Conservation (phyloP, 2,329 filamentous ascomycete genomes). For the Neobulgaria alba region DNA sequence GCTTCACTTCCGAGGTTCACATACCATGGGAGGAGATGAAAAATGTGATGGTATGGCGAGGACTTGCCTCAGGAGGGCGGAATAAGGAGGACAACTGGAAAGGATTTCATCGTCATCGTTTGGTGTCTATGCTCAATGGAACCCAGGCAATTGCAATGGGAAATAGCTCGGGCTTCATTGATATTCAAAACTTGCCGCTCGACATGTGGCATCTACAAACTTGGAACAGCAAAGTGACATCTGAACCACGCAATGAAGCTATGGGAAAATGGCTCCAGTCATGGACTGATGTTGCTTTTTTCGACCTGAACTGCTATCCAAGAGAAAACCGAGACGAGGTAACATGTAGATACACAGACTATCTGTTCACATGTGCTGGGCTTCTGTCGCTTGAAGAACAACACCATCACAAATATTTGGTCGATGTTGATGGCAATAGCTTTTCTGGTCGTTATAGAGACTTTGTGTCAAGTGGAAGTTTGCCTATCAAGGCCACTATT, state of each 20-base stretch:
- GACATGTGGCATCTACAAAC: slow-evolving; percentile 4
- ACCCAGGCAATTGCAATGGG: slow-evolving; percentile 34
- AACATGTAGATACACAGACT: slow-evolving; percentile 34
- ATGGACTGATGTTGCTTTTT: slow-evolving; percentile 7
- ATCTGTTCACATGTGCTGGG: slow-evolving; percentile 31
- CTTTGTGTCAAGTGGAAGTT: slow-evolving; percentile 56
- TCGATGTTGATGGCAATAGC: slow-evolving; percentile 66
- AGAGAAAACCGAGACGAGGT: slow-evolving; percentile 26
- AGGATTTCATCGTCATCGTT: slow-evolving; percentile 46
- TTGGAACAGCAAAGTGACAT: background rate
- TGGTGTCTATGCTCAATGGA: slow-evolving; percentile 44
- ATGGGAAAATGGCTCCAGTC: slow-evolving; percentile 25
- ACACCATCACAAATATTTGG: slow-evolving; percentile 53
- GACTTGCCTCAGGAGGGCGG: slow-evolving; percentile 52
- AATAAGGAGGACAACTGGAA: slow-evolving; percentile 40
- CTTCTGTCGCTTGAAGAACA: slow-evolving; percentile 4
- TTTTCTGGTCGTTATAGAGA: slow-evolving; percentile 59
- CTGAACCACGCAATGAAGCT: slow-evolving; percentile 39
- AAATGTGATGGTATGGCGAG: slow-evolving; percentile 51
- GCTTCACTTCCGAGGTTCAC: slow-evolving; percentile 50
- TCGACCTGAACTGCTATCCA: slow-evolving; percentile 10
- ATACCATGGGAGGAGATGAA: slow-evolving; percentile 48
- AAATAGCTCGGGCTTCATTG: slow-evolving; percentile 35
- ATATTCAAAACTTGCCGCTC: slow-evolving; percentile 18
- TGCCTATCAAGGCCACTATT: slow-evolving; percentile 68